Evolutionary conservation across 192 early-diverging fungal species (phyloP).

Genomic region (Entrophospora sp.): DNA sequence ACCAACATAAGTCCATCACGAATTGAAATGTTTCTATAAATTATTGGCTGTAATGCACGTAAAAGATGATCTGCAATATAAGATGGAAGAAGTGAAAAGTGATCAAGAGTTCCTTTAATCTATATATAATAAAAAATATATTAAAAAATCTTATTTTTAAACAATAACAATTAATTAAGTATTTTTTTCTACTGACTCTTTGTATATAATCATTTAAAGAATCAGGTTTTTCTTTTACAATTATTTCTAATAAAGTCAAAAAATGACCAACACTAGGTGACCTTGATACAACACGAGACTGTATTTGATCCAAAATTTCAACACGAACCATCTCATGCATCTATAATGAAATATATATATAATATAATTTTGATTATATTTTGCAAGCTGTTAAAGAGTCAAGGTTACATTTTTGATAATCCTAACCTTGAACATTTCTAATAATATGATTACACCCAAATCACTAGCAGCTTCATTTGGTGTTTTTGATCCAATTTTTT

Average conservation of each 20-base stretch:
- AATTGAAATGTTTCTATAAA: constrained; percentile 43
- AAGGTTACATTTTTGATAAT: too few relatives aligned
- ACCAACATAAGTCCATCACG: constrained; percentile 57
- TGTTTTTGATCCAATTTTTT: constrained; percentile 20
- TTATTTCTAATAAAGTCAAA: constrained; percentile 34
- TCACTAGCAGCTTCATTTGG: constrained; percentile 31
- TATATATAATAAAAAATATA: constrained; percentile 10
- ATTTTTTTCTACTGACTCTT: constrained; percentile 15
- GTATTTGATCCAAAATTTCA: constrained; percentile 64
- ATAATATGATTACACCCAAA: constrained; percentile 36
- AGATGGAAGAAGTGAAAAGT: constrained; percentile 47
- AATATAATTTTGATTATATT: too few relatives aligned
- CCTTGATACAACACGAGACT: constrained; percentile 43
- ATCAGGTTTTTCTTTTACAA: constrained; percentile 35
- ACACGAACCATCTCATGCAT: constrained; percentile 56
- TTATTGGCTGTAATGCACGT: constrained; percentile 42
- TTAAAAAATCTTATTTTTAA: too few relatives aligned
- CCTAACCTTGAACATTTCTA: constrained; percentile 47
- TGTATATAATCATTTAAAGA: constrained; percentile 29
- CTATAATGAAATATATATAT: constrained; percentile 10
- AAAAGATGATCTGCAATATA: constrained; percentile 46
- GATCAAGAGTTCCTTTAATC: constrained; percentile 61
- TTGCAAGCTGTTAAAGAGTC: too few relatives aligned
- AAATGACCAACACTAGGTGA: constrained; percentile 37
- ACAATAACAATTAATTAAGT: too few relatives aligned